Evolutionary conservation across 345 rosid species (phyloP).

Genomic region (Microcos paniculata): DNA sequence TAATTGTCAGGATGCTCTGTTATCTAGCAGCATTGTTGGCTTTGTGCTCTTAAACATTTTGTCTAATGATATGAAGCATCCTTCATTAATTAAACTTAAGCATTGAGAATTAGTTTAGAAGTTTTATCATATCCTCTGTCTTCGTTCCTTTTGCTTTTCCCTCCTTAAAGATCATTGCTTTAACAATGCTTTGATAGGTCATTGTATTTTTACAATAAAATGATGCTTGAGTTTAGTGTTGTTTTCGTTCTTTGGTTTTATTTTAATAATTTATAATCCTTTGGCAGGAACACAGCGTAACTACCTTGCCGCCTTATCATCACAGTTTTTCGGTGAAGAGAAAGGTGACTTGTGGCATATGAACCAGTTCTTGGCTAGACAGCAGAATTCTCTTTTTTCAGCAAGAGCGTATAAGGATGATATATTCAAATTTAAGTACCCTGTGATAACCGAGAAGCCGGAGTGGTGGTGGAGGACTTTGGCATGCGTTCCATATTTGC

Average conservation of each 20-base stretch:
- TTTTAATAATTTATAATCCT: not conserved
- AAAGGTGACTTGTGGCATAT: not conserved
- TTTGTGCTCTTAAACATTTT: not conserved
- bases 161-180: not conserved
- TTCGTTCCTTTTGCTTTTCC: not conserved
- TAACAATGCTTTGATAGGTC: not conserved
- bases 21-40: not conserved
- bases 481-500: constrained; percentile 68
- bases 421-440: constrained; percentile 42
- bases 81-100: not conserved
- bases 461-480: constrained; percentile 89
- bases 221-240: not conserved
- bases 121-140: not conserved
- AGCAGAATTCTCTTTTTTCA: not conserved
- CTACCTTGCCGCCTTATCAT: not conserved
- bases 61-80: not conserved
- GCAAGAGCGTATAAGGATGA: constrained; percentile 41
- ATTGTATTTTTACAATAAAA: not conserved
- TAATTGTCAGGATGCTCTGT: not conserved
- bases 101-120: not conserved
- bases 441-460: constrained; percentile 51
- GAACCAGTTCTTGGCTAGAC: not conserved
- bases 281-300: not conserved
- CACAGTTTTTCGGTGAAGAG: not conserved
- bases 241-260: not conserved